Evolutionary conservation across 2,329 filamentous ascomycete genomes (phyloP), one percentile per base, ranked within the genome.

Genomic region (Apiospora aurea): DNA sequence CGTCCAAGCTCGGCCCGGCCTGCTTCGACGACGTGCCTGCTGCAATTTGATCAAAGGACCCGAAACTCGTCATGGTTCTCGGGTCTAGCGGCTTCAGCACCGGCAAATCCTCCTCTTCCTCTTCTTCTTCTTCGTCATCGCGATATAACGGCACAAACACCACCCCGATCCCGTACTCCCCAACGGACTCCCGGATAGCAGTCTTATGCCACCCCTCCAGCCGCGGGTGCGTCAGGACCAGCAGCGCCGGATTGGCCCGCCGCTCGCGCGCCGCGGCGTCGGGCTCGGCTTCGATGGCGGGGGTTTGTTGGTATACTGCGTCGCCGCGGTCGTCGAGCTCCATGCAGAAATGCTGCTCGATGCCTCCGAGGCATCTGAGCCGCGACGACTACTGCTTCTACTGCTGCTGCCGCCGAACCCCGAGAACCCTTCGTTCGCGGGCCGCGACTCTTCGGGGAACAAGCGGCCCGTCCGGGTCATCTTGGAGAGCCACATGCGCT

Each of bases 401-500:
- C 18, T n/a, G n/a, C 46, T 29, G 76, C 76, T 1, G 73, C 64
- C 78, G 16, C 79, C 78, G 68, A 80, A 80, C 1, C 78, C 79
- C n/a, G 76, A 76, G 73, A 79, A 80, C 2, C 76, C 78, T 24
- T 77, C 76, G 21, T 69, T 77, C 2, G 79, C 79, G 7, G 79
- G 76, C 18, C 77, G 71, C 0, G 79, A 80, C 69, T 79, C 79
- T 24, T 80, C 79, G 7, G 79, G 79, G 69, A 80, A 80, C 38
- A 80, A 71, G 14, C 75, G 72, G 0, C 79, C 79, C 0, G 79
- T 80, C 5, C 79, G 67, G 2, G 77, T 80, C 78, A 80, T 76
- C 70, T 79, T 80, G 4, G 76, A 76, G 10, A 80, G 75, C 79
- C 79, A 80, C 78, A 80, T 80, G 49, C 79, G 76, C 71, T 77